Conservation (phyloP, 1,284 basidiomycete species). For the Cutaneotrichosporon dermatis region DNA sequence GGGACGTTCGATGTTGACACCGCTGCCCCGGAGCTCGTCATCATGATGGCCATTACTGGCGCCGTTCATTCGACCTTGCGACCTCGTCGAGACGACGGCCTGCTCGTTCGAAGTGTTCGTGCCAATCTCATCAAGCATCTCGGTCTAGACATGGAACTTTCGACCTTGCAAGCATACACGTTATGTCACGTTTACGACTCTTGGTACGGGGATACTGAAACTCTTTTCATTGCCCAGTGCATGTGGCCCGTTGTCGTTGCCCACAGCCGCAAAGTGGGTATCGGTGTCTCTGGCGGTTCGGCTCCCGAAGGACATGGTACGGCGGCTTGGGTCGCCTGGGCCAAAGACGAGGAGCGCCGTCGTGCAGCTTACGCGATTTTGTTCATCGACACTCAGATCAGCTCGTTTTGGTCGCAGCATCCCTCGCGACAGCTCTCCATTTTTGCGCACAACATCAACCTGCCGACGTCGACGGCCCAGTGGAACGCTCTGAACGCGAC, state of each 20-base stretch:
- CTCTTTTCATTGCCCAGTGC: constrained; percentile 38
- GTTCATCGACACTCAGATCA: constrained; percentile 40
- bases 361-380: constrained; percentile 39
- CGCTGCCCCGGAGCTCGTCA: constrained; percentile 30
- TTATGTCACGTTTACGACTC: constrained; percentile 42
- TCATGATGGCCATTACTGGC: constrained; percentile 39
- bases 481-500: constrained; percentile 35
- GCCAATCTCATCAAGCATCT: constrained; percentile 31
- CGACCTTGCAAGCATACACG: constrained; percentile 35
- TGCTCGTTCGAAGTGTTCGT: constrained; percentile 25
- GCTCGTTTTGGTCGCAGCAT: constrained; percentile 42
- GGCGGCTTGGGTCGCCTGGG: constrained; percentile 39
- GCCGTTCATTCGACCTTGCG: constrained; percentile 8
- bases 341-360: constrained; percentile 41
- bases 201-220: constrained; percentile 35
- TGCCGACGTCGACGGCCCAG: constrained; percentile 29
- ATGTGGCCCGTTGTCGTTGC: constrained; percentile 43
- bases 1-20: constrained; percentile 34
- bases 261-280: constrained; percentile 41
- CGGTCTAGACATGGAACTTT: constrained; percentile 29
- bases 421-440: constrained; percentile 38
- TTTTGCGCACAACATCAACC: constrained; percentile 39
- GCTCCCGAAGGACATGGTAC: constrained; percentile 22
- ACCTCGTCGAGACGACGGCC: constrained; percentile 9
- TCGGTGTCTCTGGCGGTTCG: constrained; percentile 25